Base-by-base conservation (phyloP, 2,329 filamentous ascomycete genomes). In the Paraphaeosphaeria sporulosa region DNA sequence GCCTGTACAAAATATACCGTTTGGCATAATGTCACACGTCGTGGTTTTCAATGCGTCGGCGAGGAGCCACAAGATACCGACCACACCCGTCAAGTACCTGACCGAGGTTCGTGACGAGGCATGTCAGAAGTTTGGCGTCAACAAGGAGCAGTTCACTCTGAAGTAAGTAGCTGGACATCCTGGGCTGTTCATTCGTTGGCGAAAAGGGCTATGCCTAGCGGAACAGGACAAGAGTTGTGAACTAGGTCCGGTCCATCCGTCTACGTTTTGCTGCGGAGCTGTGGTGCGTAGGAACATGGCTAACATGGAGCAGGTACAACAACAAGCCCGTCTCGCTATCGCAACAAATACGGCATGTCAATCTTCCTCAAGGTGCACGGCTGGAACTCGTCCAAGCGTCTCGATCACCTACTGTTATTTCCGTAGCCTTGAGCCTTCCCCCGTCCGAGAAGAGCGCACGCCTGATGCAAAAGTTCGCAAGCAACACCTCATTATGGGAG, bases 331-430 rank as follows among this genome's bases (percentile, higher is more conserved):
- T 99, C 60, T 93, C 97, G 71, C 86, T 99, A 9, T 94, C 93
- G 7, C 85, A 93, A 58, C 90, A 92, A 44, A 92, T 94, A 75
- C 89, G 94, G 50, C 87, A 94, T 30, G 90, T 93, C 5, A 92
- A 93, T 52, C 89, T 99, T 6, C 84, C 86, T 13, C 87, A 92
- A 40, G 95, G 95, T 63, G 94, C 95, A 60, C 96, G 96, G 75
- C 87, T 99, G 60, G 94, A 98, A 74, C 90, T 99, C 52, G 90
- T 97, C 23, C 89, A 92, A 73, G 89, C 90, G 60, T 95, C 94
- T 48, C 91, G 92, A 59, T 95, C 93, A 0, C 90, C 94, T 0
- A 90, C 92, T 1, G 90, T 90, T 50, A 90, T 99, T 58, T 93
- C 90, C 43, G 90, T 99, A 44, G 94, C 92, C n/a, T 82, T 99